phyloP scores from a whole-genome alignment of 371 early-diverging fungal genomes.

The Syncephalastrum sp. region DNA sequence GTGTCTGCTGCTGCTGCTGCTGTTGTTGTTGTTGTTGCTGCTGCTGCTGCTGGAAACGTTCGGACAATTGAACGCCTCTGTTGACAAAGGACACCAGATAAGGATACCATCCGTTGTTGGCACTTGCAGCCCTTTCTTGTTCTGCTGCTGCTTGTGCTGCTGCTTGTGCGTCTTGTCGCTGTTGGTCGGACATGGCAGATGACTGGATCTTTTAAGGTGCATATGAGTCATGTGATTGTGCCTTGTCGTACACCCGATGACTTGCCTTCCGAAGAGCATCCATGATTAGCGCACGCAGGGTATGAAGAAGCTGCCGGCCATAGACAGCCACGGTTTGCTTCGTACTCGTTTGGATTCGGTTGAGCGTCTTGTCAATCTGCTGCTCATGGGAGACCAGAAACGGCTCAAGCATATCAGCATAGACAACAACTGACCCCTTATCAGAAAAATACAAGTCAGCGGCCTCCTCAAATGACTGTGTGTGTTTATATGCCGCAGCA shows the following conservation, averaged over 20 bases:
- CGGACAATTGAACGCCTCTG: constrained; percentile 10
- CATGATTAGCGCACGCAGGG: constrained; percentile 3
- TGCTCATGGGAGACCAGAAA: constrained; percentile 16
- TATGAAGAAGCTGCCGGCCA: constrained; percentile 12
- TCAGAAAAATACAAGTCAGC: not conserved
- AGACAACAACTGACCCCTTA: constrained; percentile 21
- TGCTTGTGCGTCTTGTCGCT: too few relatives aligned
- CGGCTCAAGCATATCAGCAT: constrained; percentile 18
- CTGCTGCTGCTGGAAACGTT: constrained; percentile 5
- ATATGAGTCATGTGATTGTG: too few relatives aligned
- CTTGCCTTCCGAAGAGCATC: too few relatives aligned
- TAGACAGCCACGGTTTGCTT: constrained; percentile 12
- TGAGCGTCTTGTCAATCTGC: constrained; percentile 19
- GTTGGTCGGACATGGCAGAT: too few relatives aligned
- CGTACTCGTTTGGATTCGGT: constrained; percentile 12
- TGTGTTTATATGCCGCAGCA: not conserved
- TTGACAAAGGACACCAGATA: constrained; percentile 4
- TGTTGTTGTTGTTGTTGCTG: constrained; percentile 1
- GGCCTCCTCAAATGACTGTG: not conserved
- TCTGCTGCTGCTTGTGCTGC: too few relatives aligned
- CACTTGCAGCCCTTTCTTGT: too few relatives aligned
- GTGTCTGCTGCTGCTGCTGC: constrained; percentile 1
- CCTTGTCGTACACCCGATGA: too few relatives aligned
- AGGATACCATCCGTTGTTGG: too few relatives aligned
- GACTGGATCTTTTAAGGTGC: too few relatives aligned